These are phyloP conservation scores for Ophiognomonia clavigignenti-juglandacearum DNA, from an alignment of 2,329 filamentous ascomycete genomes.

Conservation along the genomic window DNA sequence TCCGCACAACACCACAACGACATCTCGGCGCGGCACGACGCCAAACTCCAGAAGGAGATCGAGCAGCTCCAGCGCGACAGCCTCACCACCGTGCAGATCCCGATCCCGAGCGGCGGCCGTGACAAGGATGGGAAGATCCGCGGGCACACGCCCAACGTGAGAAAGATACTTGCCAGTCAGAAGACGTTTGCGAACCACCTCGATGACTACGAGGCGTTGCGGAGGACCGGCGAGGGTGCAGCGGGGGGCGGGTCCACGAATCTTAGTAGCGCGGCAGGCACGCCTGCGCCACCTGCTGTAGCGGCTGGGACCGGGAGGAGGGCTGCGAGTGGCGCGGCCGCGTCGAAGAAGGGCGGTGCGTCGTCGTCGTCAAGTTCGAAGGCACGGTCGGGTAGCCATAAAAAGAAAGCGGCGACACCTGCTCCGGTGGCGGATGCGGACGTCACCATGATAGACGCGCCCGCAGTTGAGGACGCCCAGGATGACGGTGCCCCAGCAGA, in stretches of 20 bases:
- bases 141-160: conserved; percentile 58
- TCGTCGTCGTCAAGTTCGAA: conserved; percentile 4
- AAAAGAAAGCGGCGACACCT: conserved; percentile 9
- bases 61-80: conserved; percentile 80
- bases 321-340: not conserved
- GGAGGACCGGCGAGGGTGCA: conserved; percentile 31
- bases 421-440: conserved; percentile 22
- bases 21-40: conserved; percentile 74
- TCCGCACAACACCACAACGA: conserved; percentile 53
- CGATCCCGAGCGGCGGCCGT: conserved; percentile 52
- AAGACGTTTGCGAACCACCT: conserved; percentile 82
- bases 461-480: conserved; percentile 8
- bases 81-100: conserved; percentile 65
- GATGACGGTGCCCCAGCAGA: conserved; percentile 19
- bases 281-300: conserved; percentile 8
- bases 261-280: conserved; percentile 19
- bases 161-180: conserved; percentile 73
- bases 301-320: conserved; percentile 1
- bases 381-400: not conserved
- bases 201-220: conserved; percentile 66
- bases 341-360: conserved; percentile 14
- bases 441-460: conserved; percentile 37
- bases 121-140: conserved; percentile 39
- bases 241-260: conserved; percentile 26
- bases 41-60: conserved; percentile 75